Conservation (phyloP, 805 yeast genomes). For the Hanseniaspora opuntiae region DNA sequence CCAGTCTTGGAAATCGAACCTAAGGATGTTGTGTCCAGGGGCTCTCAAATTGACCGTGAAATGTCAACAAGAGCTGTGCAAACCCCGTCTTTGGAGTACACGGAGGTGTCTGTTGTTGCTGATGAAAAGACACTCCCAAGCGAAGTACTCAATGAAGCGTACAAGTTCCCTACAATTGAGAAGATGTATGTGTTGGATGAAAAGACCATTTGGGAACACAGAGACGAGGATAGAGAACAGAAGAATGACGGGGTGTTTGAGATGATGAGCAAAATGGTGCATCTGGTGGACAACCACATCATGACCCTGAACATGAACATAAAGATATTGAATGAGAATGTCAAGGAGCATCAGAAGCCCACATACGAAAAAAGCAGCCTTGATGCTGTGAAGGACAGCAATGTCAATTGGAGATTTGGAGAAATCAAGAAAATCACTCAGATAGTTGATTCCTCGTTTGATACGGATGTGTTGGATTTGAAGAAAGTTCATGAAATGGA, state of each 20-base stretch:
- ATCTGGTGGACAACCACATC: slow-evolving; percentile 24
- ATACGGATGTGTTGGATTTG: not conserved
- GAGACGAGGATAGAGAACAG: slow-evolving; percentile 10
- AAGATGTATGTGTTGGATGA: slow-evolving; percentile 20
- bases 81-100: slow-evolving; percentile 14
- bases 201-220: slow-evolving; percentile 11
- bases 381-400: slow-evolving; percentile 18
- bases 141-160: slow-evolving; percentile 20
- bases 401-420: slow-evolving; percentile 29
- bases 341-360: slow-evolving; percentile 25
- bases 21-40: not conserved
- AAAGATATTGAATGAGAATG: slow-evolving; percentile 19
- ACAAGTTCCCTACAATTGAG: slow-evolving; percentile 17
- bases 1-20: not conserved
- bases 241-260: not conserved
- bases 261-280: slow-evolving; percentile 3
- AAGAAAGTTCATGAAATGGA: not conserved
- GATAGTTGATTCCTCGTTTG: not conserved
- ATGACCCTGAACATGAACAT: slow-evolving; percentile 24
- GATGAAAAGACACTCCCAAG: slow-evolving; percentile 20
- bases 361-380: slow-evolving; percentile 21
- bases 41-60: not conserved
- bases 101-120: slow-evolving; percentile 22
- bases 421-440: slow-evolving; percentile 1
- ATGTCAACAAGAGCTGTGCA: slow-evolving; percentile 11